A percentile compares a stretch with the other conserved stretches of the same genome.
These are phyloP conservation scores for Solanum paucissectum DNA, from an alignment of 257 asterid species.

Conservation along the genomic window DNA sequence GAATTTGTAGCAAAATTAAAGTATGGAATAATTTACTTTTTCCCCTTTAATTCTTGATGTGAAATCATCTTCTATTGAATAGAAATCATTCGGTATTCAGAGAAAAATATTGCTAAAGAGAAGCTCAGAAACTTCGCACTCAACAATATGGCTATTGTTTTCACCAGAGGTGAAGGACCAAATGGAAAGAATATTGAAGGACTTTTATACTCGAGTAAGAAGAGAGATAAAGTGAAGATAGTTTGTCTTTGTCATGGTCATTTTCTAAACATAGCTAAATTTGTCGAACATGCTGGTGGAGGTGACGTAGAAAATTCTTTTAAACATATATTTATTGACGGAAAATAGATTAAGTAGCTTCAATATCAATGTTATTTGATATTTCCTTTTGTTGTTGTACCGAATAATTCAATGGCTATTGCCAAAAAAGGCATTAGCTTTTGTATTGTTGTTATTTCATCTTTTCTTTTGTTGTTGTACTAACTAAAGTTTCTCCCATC, in stretches of 20 bases:
- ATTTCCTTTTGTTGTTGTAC: no score
- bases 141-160: conserved; percentile 49
- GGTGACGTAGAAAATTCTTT: conserved; percentile 52
- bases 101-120: not conserved
- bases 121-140: conserved; percentile 16
- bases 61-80: not conserved
- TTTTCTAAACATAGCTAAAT: conserved; percentile 58
- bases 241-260: conserved; percentile 73
- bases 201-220: conserved; percentile 38
- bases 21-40: not conserved
- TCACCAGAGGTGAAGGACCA: conserved; percentile 38
- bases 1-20: not conserved
- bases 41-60: no score
- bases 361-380: no score
- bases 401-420: no score
- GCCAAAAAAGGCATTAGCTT: no score
- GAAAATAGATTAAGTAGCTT: no score
- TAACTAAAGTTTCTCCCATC: not conserved
- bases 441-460: no score
- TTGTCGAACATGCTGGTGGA: conserved; percentile 66
- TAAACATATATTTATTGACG: conserved; percentile 47
- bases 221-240: conserved; percentile 57
- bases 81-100: not conserved
- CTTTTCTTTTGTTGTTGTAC: no score
- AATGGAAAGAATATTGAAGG: conserved; percentile 44